Evolutionary conservation across 306 rosid species (phyloP).

Genomic region (Canavalia gladiata): DNA sequence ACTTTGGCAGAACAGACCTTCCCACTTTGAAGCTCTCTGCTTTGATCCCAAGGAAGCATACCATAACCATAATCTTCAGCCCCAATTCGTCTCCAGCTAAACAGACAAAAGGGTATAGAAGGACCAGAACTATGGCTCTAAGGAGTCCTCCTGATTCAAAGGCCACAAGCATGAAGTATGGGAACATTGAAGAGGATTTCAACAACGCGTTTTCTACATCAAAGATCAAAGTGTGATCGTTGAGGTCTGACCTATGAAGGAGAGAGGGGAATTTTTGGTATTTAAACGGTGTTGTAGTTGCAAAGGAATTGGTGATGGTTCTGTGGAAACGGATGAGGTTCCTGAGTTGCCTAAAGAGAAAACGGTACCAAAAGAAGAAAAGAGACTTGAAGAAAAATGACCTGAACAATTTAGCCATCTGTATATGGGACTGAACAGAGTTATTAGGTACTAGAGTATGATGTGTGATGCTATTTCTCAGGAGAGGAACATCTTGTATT

Average conservation of each 20-base stretch:
- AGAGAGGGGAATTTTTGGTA: slow-evolving; percentile 59
- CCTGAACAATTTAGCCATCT: slow-evolving; percentile 56
- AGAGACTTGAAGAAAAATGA: slow-evolving; percentile 61
- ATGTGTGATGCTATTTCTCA: slow-evolving; percentile 4
- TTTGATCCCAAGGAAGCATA: slow-evolving; percentile 82
- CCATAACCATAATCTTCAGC: slow-evolving; percentile 79
- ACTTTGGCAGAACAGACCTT: slow-evolving; percentile 78
- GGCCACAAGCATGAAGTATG: slow-evolving; percentile 93
- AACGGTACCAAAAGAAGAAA: slow-evolving; percentile 63
- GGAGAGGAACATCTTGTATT: neutral
- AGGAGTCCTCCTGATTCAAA: slow-evolving; percentile 78
- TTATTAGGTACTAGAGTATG: neutral
- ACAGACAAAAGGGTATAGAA: slow-evolving; percentile 69
- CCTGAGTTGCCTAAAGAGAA: slow-evolving; percentile 60
- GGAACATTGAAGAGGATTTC: slow-evolving; percentile 65
- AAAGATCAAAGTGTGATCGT: slow-evolving; percentile 63
- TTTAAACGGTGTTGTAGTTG: slow-evolving; percentile 43
- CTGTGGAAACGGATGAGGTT: slow-evolving; percentile 47
- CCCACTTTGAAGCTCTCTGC: slow-evolving; percentile 70
- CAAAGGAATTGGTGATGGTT: slow-evolving; percentile 48
- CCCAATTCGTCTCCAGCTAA: slow-evolving; percentile 60
- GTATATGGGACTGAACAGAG: neutral
- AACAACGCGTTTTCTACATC: slow-evolving; percentile 73
- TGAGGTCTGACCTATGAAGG: slow-evolving; percentile 54
- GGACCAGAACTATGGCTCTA: slow-evolving; percentile 61